phyloP scores from a whole-genome alignment of 768 basidiomycete genomes.

The Lentinula aciculospora region DNA sequence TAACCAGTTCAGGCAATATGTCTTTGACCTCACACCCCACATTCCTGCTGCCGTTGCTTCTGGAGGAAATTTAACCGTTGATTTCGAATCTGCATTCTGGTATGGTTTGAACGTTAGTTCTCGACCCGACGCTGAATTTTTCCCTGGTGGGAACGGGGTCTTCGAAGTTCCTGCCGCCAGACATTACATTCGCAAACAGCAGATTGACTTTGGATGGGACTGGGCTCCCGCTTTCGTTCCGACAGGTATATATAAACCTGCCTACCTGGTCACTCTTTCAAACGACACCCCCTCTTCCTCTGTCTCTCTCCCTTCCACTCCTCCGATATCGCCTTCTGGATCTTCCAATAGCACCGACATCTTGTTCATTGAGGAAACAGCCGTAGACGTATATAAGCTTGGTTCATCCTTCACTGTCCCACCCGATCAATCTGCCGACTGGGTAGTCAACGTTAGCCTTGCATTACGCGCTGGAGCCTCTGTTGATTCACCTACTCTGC shows the following conservation, averaged over 20 bases:
- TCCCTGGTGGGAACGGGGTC: slow-evolving; percentile 19
- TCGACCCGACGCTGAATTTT: slow-evolving; percentile 40
- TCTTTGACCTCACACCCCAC: slow-evolving; percentile 43
- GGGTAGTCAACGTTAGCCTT: slow-evolving; percentile 51
- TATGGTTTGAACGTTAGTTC: slow-evolving; percentile 51
- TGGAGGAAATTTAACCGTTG: slow-evolving; percentile 38
- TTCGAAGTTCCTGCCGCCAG: slow-evolving; percentile 5
- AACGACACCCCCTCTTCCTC: slow-evolving; percentile 11
- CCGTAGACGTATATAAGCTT: slow-evolving; percentile 50
- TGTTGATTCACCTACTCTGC: slow-evolving; percentile 28
- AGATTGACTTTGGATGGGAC: slow-evolving; percentile 42
- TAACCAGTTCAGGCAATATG: slow-evolving; percentile 52
- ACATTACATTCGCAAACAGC: slow-evolving; percentile 36
- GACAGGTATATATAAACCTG: slow-evolving; percentile 48
- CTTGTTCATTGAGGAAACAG: slow-evolving; percentile 45
- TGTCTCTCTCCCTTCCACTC: slow-evolving; percentile 13
- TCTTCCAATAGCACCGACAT: slow-evolving; percentile 17
- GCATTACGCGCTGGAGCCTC: slow-evolving; percentile 36
- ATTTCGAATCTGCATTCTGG: slow-evolving; percentile 46
- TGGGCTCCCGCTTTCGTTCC: slow-evolving; percentile 57
- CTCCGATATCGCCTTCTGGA: slow-evolving; percentile 19
- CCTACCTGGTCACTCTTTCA: slow-evolving; percentile 41
- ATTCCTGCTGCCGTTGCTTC: slow-evolving; percentile 21
- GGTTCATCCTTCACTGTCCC: slow-evolving; percentile 40
- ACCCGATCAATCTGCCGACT: slow-evolving; percentile 43